Percentiles rank a stretch among this genome's conserved stretches.
phyloP scores from a whole-genome alignment of 2,329 filamentous ascomycete genomes.

The Coniella lustricola region DNA sequence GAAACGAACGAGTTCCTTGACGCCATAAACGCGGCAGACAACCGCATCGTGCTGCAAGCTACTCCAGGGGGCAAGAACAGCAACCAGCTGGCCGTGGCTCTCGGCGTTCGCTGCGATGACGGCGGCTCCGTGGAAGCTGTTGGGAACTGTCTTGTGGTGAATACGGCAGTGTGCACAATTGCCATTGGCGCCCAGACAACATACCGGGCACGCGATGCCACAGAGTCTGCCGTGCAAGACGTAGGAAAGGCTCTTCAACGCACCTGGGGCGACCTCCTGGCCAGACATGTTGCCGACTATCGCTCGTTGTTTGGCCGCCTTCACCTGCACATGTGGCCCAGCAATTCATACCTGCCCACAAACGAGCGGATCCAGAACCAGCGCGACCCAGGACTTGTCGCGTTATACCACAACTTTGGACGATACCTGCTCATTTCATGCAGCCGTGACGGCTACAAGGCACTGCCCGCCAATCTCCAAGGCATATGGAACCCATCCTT shows the following conservation, averaged over 20 bases:
- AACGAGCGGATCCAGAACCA: slow-evolving; percentile 15
- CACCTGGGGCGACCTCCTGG: slow-evolving; percentile 17
- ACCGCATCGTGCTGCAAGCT: slow-evolving; percentile 29
- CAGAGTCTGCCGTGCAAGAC: slow-evolving; percentile 21
- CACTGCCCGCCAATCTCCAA: slow-evolving; percentile 36
- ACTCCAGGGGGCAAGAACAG: slow-evolving; percentile 30
- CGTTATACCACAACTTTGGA: slow-evolving; percentile 32
- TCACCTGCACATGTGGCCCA: slow-evolving; percentile 21
- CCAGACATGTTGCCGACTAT: slow-evolving; percentile 20
- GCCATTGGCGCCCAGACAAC: slow-evolving; percentile 33
- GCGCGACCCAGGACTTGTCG: slow-evolving; percentile 21
- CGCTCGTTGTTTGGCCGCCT: slow-evolving; percentile 19
- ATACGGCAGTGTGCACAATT: slow-evolving; percentile 28
- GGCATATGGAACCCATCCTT: slow-evolving; percentile 38
- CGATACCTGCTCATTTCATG: slow-evolving; percentile 32
- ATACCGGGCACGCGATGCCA: slow-evolving; percentile 27
- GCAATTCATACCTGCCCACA: slow-evolving; percentile 18
- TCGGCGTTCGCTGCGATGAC: slow-evolving; percentile 23
- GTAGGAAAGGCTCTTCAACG: slow-evolving; percentile 19
- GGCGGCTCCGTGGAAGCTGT: slow-evolving; percentile 24
- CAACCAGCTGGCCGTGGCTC: slow-evolving; percentile 27
- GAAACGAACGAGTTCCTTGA: slow-evolving; percentile 38
- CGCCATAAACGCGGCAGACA: slow-evolving; percentile 22
- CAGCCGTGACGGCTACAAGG: slow-evolving; percentile 21
- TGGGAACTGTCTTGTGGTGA: slow-evolving; percentile 30